These are phyloP conservation scores for Saturnispora ahearnii DNA, from an alignment of 805 yeast genomes.

Conservation along the genomic window DNA sequence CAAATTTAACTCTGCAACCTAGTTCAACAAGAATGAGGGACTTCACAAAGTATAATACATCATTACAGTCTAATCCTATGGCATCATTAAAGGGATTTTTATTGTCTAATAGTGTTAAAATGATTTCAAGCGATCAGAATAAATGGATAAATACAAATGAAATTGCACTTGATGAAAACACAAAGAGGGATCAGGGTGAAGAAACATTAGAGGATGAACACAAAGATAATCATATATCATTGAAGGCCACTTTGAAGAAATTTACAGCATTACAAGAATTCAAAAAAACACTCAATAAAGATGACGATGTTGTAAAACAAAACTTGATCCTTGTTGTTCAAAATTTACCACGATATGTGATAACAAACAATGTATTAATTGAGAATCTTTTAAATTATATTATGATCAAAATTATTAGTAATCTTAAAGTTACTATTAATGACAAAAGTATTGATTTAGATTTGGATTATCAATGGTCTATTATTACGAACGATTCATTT, in stretches of 20 bases:
- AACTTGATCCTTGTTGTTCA: slow-evolving; percentile 14
- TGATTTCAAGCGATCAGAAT: not conserved
- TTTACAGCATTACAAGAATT: not conserved
- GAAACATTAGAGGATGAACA: not conserved
- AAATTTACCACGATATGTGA: slow-evolving; percentile 15
- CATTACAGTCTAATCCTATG: not conserved
- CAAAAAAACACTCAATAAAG: not conserved
- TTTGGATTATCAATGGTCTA: slow-evolving; percentile 20
- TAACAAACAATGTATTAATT: slow-evolving; percentile 12
- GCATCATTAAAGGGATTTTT: not conserved
- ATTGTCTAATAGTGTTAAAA: not conserved
- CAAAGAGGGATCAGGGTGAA: not conserved
- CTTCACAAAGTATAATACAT: not conserved
- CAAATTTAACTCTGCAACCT: not conserved
- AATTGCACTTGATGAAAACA: not conserved
- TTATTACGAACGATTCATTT: slow-evolving; percentile 13
- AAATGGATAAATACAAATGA: not conserved
- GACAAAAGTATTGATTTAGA: slow-evolving; percentile 5
- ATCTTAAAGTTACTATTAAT: slow-evolving; percentile 2
- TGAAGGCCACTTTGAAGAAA: not conserved
- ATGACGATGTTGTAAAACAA: not conserved
- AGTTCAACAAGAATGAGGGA: not conserved
- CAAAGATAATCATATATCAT: not conserved
- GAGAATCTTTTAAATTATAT: slow-evolving; percentile 17
- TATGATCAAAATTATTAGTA: slow-evolving; percentile 7